These are phyloP conservation scores for Pichia sp. DNA, from an alignment of 1,139 yeast species.

Conservation along the genomic window DNA sequence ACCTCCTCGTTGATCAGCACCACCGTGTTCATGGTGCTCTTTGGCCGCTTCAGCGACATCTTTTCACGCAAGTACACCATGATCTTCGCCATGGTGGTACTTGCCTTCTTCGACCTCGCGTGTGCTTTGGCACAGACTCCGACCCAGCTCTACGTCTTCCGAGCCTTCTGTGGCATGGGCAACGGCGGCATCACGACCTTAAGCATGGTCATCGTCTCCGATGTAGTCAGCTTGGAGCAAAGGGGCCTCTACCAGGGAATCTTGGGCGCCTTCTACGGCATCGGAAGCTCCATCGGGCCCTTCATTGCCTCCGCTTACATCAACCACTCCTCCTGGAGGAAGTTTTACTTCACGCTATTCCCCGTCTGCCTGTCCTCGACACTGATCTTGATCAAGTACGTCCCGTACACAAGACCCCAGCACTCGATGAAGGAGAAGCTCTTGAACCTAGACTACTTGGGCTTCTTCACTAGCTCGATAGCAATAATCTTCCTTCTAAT, in stretches of 20 bases:
- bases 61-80: constrained; percentile 45
- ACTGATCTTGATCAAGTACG: constrained; percentile 5
- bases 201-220: constrained; percentile 44
- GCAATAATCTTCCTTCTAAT: constrained; percentile 43
- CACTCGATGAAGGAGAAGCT: constrained; percentile 17
- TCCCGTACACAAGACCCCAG: constrained; percentile 14
- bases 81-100: constrained; percentile 34
- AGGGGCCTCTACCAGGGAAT: constrained; percentile 47
- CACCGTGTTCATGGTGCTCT: constrained; percentile 22
- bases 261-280: constrained; percentile 44
- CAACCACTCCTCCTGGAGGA: constrained; percentile 42
- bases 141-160: constrained; percentile 40
- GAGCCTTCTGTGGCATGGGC: constrained; percentile 51
- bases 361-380: constrained; percentile 33
- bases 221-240: constrained; percentile 44
- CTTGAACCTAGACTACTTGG: constrained; percentile 45
- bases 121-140: constrained; percentile 41
- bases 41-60: constrained; percentile 30
- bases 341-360: constrained; percentile 42
- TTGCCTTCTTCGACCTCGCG: constrained; percentile 28
- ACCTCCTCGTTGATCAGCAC: constrained; percentile 42
- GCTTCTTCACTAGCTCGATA: constrained; percentile 42
- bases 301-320: constrained; percentile 50
- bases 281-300: constrained; percentile 56
- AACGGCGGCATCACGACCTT: constrained; percentile 48